Conservation (phyloP, 305 asterid genomes). For the Salvia sclarea region DNA sequence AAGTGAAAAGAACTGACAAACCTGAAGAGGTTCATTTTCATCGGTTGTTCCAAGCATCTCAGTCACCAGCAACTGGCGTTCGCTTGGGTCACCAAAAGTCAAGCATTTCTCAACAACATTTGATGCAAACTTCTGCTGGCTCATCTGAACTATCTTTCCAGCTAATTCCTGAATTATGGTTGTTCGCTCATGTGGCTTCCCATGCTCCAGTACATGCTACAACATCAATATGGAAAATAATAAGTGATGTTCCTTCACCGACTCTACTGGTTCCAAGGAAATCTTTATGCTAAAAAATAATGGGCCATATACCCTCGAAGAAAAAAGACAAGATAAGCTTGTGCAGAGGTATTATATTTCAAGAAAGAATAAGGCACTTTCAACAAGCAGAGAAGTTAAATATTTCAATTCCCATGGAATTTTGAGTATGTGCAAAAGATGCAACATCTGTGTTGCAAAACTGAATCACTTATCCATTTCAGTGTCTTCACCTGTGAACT, state of each 20-base stretch:
- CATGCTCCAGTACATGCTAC: slow-evolving; percentile 61
- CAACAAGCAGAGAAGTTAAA: background rate
- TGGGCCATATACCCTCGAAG: background rate
- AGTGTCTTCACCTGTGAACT: background rate
- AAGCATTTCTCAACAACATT: slow-evolving; percentile 63
- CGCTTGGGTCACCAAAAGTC: slow-evolving; percentile 48
- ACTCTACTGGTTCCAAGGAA: slow-evolving; percentile 5
- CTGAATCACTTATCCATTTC: background rate
- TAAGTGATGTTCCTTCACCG: background rate
- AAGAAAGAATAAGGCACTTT: background rate
- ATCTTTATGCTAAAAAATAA: background rate
- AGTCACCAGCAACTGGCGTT: slow-evolving; percentile 53
- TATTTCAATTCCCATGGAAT: background rate
- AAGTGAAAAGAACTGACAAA: slow-evolving; percentile 17
- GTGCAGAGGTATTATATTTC: too few species aligned
- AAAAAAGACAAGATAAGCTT: too few species aligned
- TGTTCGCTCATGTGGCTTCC: slow-evolving; percentile 54
- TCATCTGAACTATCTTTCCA: slow-evolving; percentile 62
- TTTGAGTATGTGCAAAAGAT: background rate
- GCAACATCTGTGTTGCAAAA: background rate
- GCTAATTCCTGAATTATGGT: slow-evolving; percentile 53
- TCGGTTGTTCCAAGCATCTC: slow-evolving; percentile 70
- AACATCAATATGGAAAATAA: slow-evolving; percentile 4
- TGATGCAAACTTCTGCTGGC: slow-evolving; percentile 62
- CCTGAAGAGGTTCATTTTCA: slow-evolving; percentile 67